phyloP scores from a whole-genome alignment of 768 basidiomycete species.

The Collybia sordida region DNA sequence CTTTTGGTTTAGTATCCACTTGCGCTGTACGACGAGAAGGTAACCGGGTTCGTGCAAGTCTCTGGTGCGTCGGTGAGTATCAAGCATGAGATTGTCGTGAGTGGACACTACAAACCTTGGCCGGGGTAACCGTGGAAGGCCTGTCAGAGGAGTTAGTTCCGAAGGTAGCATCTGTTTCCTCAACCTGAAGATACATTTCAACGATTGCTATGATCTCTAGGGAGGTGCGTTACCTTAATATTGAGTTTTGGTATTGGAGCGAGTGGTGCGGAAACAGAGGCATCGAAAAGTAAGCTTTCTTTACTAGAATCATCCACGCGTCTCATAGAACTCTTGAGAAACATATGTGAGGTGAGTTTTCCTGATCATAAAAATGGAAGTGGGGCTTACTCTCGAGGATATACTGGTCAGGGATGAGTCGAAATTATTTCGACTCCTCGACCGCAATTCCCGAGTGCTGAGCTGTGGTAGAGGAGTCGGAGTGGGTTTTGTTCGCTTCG shows the following conservation, averaged over 20 bases:
- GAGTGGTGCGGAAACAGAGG: slow-evolving; percentile 16
- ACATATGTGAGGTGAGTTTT: slow-evolving; percentile 2
- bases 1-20: slow-evolving; percentile 25
- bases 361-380: background rate
- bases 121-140: slow-evolving; percentile 5
- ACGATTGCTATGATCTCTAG: background rate
- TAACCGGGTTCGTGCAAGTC: background rate
- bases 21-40: slow-evolving; percentile 24
- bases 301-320: slow-evolving; percentile 25
- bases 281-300: slow-evolving; percentile 16
- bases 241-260: slow-evolving; percentile 20
- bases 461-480: slow-evolving; percentile 25
- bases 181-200: slow-evolving; percentile 22
- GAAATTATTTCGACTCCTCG: slow-evolving; percentile 38
- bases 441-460: slow-evolving; percentile 44
- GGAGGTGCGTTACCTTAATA: slow-evolving; percentile 29
- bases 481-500: slow-evolving; percentile 35
- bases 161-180: slow-evolving; percentile 25
- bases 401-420: slow-evolving; percentile 38
- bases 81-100: background rate
- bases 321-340: slow-evolving; percentile 18
- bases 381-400: slow-evolving; percentile 34
- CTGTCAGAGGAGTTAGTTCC: slow-evolving; percentile 2
- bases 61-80: slow-evolving; percentile 13
- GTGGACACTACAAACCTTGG: slow-evolving; percentile 8